A percentile compares a stretch with the other conserved stretches of the same genome.
These are phyloP conservation scores for Solanum chacoense DNA, from an alignment of 305 asterid species.

Conservation along the genomic window DNA sequence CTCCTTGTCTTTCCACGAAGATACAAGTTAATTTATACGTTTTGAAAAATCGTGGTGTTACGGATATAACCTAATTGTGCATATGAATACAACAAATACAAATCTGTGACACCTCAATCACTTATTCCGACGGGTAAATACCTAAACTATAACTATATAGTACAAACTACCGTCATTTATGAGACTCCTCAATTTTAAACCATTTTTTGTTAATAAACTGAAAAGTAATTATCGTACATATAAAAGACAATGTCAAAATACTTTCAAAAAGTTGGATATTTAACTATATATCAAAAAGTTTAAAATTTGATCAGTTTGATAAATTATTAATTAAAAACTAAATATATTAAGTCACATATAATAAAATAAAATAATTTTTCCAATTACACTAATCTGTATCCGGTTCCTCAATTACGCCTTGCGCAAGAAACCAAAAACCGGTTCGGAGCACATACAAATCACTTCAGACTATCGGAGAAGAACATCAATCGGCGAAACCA, in stretches of 20 bases:
- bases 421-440: background rate
- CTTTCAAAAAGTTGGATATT: background rate
- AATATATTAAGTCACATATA: background rate
- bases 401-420: background rate
- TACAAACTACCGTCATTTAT: background rate
- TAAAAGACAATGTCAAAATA: background rate
- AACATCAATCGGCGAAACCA: background rate
- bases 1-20: no score
- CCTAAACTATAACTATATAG: background rate
- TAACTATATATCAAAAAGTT: background rate
- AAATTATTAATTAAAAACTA: background rate
- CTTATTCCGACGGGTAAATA: accelerated
- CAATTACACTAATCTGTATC: background rate
- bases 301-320: background rate
- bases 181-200: background rate
- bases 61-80: background rate
- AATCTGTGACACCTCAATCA: background rate
- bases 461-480: background rate
- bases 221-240: background rate
- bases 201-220: background rate
- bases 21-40: no score
- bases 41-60: no score
- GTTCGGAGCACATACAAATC: background rate
- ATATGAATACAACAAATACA: background rate
- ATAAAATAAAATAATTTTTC: no score